These are phyloP conservation scores for Pochonia chlamydosporia DNA, from an alignment of 2,329 filamentous ascomycete genomes.

Conservation along the genomic window DNA sequence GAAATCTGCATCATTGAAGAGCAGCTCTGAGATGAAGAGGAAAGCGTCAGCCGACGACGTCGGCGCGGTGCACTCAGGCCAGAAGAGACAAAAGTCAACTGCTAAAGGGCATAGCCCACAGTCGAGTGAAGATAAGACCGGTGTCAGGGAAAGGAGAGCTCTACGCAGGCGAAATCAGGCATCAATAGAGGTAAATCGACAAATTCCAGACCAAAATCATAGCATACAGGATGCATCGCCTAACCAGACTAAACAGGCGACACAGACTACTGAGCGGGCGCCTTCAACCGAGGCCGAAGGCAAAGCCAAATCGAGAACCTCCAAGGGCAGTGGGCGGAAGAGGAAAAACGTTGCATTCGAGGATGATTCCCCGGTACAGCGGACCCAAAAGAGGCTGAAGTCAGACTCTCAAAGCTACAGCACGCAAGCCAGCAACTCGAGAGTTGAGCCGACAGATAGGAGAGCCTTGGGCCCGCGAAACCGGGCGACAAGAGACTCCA, in stretches of 20 bases:
- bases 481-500: not conserved
- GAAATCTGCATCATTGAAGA: not conserved
- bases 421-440: not conserved
- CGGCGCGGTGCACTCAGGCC: not conserved
- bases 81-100: constrained; percentile 3
- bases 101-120: not conserved
- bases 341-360: constrained; percentile 1
- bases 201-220: not conserved
- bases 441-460: not conserved
- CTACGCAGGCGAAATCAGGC: not conserved
- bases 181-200: constrained; percentile 1
- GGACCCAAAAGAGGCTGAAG: constrained; percentile 4
- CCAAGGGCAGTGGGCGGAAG: not conserved
- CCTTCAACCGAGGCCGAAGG: not conserved
- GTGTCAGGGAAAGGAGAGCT: not conserved
- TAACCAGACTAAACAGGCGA: not conserved
- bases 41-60: not conserved
- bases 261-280: not conserved
- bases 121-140: not conserved
- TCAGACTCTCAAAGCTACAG: not conserved
- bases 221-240: not conserved
- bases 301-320: not conserved
- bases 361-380: not conserved
- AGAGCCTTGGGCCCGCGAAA: not conserved
- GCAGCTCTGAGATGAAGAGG: not conserved